Conservation (phyloP, 106 monocot genomes). For the Dendrobium chrysotoxum region DNA sequence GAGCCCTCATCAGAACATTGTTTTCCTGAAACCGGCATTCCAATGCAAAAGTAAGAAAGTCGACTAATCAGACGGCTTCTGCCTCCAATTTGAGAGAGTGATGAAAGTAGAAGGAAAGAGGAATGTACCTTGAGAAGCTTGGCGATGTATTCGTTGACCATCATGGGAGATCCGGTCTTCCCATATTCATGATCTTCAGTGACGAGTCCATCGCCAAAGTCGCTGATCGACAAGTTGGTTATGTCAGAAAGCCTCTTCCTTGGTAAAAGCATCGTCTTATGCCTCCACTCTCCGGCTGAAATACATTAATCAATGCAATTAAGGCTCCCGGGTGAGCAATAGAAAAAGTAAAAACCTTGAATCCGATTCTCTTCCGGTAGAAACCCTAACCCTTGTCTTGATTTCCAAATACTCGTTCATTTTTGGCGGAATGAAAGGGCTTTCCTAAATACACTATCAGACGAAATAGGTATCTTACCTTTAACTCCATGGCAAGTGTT, state of each 20-base stretch:
- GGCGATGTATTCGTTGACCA: slow-evolving; percentile 19
- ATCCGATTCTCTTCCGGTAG: background rate
- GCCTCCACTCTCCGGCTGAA: slow-evolving; percentile 5
- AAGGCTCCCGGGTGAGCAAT: background rate
- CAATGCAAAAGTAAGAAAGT: slow-evolving; percentile 1
- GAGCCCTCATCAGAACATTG: slow-evolving; percentile 30
- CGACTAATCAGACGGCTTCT: background rate
- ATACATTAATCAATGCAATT: background rate
- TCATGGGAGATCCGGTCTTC: background rate
- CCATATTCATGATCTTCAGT: slow-evolving; percentile 4
- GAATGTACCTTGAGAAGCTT: slow-evolving; percentile 25
- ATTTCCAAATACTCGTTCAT: background rate
- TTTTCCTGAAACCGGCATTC: slow-evolving; percentile 38
- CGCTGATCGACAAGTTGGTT: slow-evolving; percentile 19
- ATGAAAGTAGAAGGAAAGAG: background rate
- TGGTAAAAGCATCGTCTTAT: slow-evolving; percentile 6
- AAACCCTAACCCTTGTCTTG: slow-evolving; percentile 3
- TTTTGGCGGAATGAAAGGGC: background rate
- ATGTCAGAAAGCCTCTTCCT: slow-evolving; percentile 51
- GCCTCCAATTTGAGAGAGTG: background rate
- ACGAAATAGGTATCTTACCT: background rate
- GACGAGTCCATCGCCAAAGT: background rate
- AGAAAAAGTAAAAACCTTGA: background rate
- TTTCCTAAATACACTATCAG: background rate
- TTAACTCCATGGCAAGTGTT: background rate